A percentile compares a stretch with the other conserved stretches of the same genome.
phyloP scores from a whole-genome alignment of 345 rosid species.

The Hevea brasiliensis region DNA sequence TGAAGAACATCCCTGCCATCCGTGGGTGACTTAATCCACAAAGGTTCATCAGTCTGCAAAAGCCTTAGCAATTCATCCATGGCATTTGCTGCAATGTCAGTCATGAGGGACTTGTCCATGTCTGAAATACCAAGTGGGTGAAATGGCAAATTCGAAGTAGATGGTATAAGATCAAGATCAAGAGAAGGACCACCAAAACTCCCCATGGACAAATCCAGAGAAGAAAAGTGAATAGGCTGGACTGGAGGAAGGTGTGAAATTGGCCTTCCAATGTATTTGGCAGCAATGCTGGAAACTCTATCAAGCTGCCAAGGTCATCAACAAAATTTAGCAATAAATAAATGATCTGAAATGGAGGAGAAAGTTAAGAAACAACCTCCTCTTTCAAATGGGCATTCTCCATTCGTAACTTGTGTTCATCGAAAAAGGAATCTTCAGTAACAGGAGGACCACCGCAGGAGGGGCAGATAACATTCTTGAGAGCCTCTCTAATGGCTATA shows the following conservation, averaged over 20 bases:
- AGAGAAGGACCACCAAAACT: constrained; percentile 69
- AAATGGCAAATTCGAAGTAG: constrained; percentile 51
- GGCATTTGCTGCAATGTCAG: constrained; percentile 66
- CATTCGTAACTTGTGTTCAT: constrained; percentile 77
- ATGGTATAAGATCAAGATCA: constrained; percentile 74
- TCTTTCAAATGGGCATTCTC: constrained; percentile 91
- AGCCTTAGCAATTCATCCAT: constrained; percentile 83
- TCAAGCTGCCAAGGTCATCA: constrained; percentile 58
- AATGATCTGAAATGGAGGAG: not conserved
- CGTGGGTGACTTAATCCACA: constrained; percentile 59
- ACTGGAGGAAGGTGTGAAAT: constrained; percentile 82
- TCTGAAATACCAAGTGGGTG: constrained; percentile 60
- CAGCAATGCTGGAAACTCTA: constrained; percentile 92
- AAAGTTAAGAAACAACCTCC: constrained; percentile 52
- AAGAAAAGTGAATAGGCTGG: constrained; percentile 71
- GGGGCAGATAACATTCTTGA: constrained; percentile 87
- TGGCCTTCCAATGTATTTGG: constrained; percentile 93
- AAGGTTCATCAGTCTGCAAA: constrained; percentile 74
- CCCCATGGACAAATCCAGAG: constrained; percentile 80
- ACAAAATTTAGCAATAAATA: constrained; percentile 3
- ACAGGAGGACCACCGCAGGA: constrained; percentile 90
- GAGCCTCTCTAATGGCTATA: constrained; percentile 90
- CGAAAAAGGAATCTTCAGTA: constrained; percentile 75
- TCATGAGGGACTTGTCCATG: constrained; percentile 88
- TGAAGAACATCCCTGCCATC: constrained; percentile 66